These are phyloP conservation scores for Penstemon newberryi DNA, from an alignment of 257 asterid genomes.

Conservation along the genomic window DNA sequence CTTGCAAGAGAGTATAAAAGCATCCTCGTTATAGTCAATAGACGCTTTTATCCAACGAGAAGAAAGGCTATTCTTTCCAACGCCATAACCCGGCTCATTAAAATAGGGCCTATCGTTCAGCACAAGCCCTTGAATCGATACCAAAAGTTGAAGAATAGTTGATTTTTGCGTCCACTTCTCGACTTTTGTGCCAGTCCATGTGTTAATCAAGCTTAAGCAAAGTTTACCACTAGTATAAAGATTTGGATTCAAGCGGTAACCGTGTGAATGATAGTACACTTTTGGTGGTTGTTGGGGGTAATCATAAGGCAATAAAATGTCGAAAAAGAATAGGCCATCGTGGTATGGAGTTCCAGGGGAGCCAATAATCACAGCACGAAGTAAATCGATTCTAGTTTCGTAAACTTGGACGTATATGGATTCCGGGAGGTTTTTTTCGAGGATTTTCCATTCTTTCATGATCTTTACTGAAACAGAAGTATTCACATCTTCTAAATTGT, in stretches of 20 bases:
- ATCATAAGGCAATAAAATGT: constrained; percentile 48
- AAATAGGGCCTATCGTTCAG: constrained; percentile 53
- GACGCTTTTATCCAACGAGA: constrained; percentile 14
- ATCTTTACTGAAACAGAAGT: constrained; percentile 21
- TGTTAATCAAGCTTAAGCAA: constrained; percentile 58
- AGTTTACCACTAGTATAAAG: constrained; percentile 43
- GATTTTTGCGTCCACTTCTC: constrained; percentile 51
- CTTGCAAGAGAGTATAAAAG: constrained; percentile 42
- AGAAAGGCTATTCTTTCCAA: background rate
- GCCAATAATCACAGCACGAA: constrained; percentile 69
- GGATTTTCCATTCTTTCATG: constrained; percentile 65
- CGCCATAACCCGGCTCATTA: constrained; percentile 46
- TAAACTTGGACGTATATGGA: constrained; percentile 54
- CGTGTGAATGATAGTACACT: constrained; percentile 50
- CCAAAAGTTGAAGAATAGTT: constrained; percentile 54
- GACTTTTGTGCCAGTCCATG: constrained; percentile 35
- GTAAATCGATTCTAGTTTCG: constrained; percentile 51
- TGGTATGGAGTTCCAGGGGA: constrained; percentile 60
- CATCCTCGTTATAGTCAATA: constrained; percentile 37
- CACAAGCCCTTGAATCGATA: constrained; percentile 69
- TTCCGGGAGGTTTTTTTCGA: constrained; percentile 49
- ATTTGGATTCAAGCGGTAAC: constrained; percentile 56
- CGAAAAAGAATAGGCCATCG: constrained; percentile 72
- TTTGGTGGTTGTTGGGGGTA: constrained; percentile 56
- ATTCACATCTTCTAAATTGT: constrained; percentile 20